phyloP scores from a whole-genome alignment of 495 filamentous ascomycete species.

The Penicillium bovifimosum region DNA sequence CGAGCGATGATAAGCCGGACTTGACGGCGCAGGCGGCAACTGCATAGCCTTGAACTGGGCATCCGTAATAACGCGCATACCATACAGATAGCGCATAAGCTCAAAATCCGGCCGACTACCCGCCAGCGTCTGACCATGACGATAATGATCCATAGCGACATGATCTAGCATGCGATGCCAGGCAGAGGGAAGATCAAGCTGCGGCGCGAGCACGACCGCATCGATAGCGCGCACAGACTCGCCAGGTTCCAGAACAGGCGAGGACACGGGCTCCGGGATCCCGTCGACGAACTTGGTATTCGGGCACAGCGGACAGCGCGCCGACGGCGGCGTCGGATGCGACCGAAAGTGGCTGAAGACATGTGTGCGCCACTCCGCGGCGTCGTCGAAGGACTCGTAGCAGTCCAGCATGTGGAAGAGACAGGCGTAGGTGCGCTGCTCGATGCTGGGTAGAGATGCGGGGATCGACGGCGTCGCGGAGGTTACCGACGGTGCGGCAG shows the following conservation, averaged over 20 bases:
- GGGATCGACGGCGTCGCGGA: not conserved
- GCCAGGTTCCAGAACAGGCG: not conserved
- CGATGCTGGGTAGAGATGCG: not conserved
- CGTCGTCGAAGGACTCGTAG: slow-evolving; percentile 34
- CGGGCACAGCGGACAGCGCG: slow-evolving; percentile 39
- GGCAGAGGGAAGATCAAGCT: slow-evolving; percentile 12
- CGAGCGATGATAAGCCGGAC: slow-evolving; percentile 41
- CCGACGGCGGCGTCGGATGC: slow-evolving; percentile 32
- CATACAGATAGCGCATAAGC: slow-evolving; percentile 43
- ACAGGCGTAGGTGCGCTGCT: slow-evolving; percentile 31
- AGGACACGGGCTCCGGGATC: slow-evolving; percentile 4
- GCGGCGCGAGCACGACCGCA: not conserved
- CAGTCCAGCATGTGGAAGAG: slow-evolving; percentile 44
- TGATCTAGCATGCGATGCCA: slow-evolving; percentile 42
- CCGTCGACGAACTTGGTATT: slow-evolving; percentile 30
- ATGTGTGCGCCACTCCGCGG: slow-evolving; percentile 36
- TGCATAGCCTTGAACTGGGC: slow-evolving; percentile 45
- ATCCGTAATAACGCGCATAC: slow-evolving; percentile 37
- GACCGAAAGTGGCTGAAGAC: slow-evolving; percentile 41
- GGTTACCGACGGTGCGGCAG: slow-evolving; percentile 8
- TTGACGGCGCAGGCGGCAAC: slow-evolving; percentile 37
- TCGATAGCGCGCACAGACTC: not conserved
- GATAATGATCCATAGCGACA: slow-evolving; percentile 34
- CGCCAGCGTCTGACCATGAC: slow-evolving; percentile 36
- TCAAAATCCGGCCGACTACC: slow-evolving; percentile 41